phyloP scores from a whole-genome alignment of 192 early-diverging fungal species.

The Podila minutissima region DNA sequence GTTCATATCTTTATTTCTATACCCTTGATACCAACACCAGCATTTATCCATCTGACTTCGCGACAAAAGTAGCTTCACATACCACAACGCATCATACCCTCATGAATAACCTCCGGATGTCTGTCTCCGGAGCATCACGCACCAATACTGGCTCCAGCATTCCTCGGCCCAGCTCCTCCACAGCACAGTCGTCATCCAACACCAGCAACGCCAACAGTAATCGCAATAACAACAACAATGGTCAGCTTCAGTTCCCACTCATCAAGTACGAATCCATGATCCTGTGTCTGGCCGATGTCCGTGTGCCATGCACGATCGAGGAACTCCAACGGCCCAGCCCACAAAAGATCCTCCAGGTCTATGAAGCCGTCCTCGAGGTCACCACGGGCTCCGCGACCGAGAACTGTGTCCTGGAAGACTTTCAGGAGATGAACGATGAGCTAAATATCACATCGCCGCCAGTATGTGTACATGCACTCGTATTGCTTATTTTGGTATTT shows the following conservation, averaged over 20 bases:
- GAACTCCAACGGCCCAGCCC: constrained; percentile 79
- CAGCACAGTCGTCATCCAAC: neutral
- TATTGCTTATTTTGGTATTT: neutral
- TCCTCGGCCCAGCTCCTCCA: constrained; percentile 10
- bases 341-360: constrained; percentile 72
- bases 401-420: constrained; percentile 50
- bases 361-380: constrained; percentile 76
- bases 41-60: neutral
- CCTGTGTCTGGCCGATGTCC: constrained; percentile 78
- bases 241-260: constrained; percentile 67
- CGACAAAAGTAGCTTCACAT: neutral
- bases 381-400: constrained; percentile 72
- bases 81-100: neutral
- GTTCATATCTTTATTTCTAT: too few species aligned
- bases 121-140: constrained; percentile 3
- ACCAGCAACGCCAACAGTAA: neutral
- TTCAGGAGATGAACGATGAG: constrained; percentile 29
- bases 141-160: constrained; percentile 24
- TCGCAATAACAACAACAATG: neutral
- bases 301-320: constrained; percentile 75
- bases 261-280: constrained; percentile 80
- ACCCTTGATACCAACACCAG: too few species aligned
- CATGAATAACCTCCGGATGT: constrained; percentile 38
- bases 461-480: neutral
- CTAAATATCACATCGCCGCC: neutral